Base-by-base conservation (phyloP, 345 rosid genomes). In the Microthlaspi erraticum region DNA sequence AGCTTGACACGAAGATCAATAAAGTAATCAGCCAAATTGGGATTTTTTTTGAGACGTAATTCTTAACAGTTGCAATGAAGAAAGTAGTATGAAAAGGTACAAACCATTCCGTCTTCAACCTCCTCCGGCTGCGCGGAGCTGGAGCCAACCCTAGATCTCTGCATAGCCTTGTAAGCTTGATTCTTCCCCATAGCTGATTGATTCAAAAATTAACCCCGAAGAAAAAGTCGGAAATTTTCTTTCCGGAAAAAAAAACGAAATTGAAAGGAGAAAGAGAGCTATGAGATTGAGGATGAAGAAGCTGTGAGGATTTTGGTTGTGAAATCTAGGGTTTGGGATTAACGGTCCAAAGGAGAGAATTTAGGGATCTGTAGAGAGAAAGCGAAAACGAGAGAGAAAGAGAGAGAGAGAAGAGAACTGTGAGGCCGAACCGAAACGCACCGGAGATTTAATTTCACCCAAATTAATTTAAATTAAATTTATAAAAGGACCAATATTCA, bases 101-200 rank as follows among this genome's bases (percentile, higher is more conserved):
- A 81, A 83, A 95, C 99, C 99, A 95, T 85, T 87, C 99, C 99
- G 41, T 95, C 99, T 32, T 91, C 98, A 80, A 92, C 78, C 82
- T 87, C 97, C 1, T 92, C 97, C 8, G 97, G 93, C 19, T 77
- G 92, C 2, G 83, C 98, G 16, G 98, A 88, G 87, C 81, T 71
- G 34, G 98, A 84, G 48, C 98, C 99, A 51, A 87, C 76, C 87
- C 87, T 82, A 19, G 99, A 77, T 83, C 87, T 85, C 87, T 95
- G 99, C 99, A 95, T 92, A 71, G 99, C 92, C 77, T 95, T 95
- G 91, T 92, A 88, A 37, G 97, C 91, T 80, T 95, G 99, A 77
- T 92, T 95, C 83, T 95, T 92, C 63, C 99, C 99, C 99, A 95
- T 93, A 43, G 80, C 81, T 46, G 2, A 45, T 8, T n/a, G 5